A percentile compares a stretch with the other conserved stretches of the same genome.
These are phyloP conservation scores for Gloeophyllum trabeum DNA, from an alignment of 768 basidiomycete species.

Conservation along the genomic window DNA sequence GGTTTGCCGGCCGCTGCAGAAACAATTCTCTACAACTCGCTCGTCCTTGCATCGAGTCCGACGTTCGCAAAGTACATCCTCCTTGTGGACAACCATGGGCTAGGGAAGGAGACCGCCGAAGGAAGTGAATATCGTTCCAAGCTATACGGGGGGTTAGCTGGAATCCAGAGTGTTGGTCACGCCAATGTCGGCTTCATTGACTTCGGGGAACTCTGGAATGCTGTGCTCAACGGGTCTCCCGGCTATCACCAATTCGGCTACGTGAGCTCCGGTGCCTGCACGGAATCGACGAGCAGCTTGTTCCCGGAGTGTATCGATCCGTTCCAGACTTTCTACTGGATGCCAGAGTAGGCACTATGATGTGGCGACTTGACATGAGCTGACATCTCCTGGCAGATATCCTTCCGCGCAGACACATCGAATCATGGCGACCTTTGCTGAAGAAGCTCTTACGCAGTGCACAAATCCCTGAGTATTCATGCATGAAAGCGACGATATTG, in stretches of 20 bases:
- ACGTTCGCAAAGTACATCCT: constrained; percentile 40
- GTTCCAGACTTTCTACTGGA: constrained; percentile 13
- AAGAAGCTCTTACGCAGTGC: constrained; percentile 26
- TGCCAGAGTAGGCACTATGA: constrained; percentile 23
- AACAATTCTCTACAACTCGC: constrained; percentile 31
- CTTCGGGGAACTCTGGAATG: constrained; percentile 8
- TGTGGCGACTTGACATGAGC: not conserved
- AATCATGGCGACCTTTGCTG: constrained; percentile 43
- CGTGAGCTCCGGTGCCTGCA: constrained; percentile 6
- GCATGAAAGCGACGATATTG: too few species aligned
- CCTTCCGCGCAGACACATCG: constrained; percentile 36
- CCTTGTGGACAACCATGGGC: constrained; percentile 38
- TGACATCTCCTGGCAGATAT: constrained; percentile 20
- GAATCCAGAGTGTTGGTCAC: constrained; percentile 13
- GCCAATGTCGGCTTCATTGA: constrained; percentile 27
- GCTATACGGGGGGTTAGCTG: not conserved
- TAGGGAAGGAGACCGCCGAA: constrained; percentile 24
- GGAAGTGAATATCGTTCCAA: constrained; percentile 19
- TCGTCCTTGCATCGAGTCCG: constrained; percentile 33
- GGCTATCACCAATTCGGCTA: constrained; percentile 13
- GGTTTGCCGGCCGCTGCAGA: constrained; percentile 25
- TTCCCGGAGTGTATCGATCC: constrained; percentile 8
- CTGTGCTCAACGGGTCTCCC: constrained; percentile 6
- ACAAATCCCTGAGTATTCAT: too few species aligned
- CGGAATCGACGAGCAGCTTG: constrained; percentile 1